phyloP scores from a whole-genome alignment of 2,329 filamentous ascomycete genomes.

The Drechslerella dactyloides region DNA sequence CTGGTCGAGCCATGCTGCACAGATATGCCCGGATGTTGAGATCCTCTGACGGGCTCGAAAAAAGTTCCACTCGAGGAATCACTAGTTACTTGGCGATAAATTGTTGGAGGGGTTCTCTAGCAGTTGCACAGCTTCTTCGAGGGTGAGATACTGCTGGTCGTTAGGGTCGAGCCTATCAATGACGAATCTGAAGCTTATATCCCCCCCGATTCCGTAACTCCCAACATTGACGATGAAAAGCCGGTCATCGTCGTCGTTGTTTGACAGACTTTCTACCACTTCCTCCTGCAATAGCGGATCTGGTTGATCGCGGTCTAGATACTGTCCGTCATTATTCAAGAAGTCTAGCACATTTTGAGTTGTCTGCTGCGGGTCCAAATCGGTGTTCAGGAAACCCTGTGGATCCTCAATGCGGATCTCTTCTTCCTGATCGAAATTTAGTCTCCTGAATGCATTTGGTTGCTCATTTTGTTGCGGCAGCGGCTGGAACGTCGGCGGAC shows the following conservation, averaged over 20 bases:
- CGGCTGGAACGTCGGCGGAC: not conserved
- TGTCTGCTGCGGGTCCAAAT: not conserved
- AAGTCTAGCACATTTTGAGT: not conserved
- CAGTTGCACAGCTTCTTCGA: no score
- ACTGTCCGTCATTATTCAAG: not conserved
- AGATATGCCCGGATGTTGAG: no score
- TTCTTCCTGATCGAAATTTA: constrained; percentile 1
- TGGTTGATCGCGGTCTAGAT: no score
- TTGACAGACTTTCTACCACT: not conserved
- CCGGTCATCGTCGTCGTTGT: not conserved
- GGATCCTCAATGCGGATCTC: constrained; percentile 2
- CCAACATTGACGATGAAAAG: not conserved
- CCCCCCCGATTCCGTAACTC: not conserved
- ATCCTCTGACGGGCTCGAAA: no score
- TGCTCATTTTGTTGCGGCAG: not conserved
- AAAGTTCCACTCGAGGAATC: no score
- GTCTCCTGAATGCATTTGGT: not conserved
- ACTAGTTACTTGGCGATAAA: no score
- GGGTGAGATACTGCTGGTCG: no score
- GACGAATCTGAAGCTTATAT: not conserved
- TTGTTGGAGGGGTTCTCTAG: no score
- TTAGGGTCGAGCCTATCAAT: not conserved
- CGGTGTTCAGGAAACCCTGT: not conserved
- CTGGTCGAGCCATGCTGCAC: no score
- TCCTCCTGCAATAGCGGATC: no score